phyloP scores from a whole-genome alignment of 768 basidiomycete genomes.

The Trametes cingulata region DNA sequence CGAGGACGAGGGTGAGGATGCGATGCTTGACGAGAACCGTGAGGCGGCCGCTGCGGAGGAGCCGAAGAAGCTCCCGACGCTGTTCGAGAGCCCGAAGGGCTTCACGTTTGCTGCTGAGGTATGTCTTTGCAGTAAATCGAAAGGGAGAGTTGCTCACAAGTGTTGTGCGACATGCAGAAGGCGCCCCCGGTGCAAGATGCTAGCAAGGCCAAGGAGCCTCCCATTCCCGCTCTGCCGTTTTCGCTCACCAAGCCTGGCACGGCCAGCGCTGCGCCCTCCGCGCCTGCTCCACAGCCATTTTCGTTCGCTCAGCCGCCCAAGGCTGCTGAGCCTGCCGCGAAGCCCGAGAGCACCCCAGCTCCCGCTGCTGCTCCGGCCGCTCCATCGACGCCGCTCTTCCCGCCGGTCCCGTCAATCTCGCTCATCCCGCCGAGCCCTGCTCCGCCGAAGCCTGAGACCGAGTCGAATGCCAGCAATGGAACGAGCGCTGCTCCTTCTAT shows the following conservation, averaged over 20 bases:
- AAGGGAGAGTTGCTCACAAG: not conserved
- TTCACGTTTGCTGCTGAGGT: constrained; percentile 72
- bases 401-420: constrained; percentile 29
- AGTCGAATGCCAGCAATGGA: not conserved
- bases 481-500: constrained; percentile 34
- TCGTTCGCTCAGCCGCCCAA: constrained; percentile 21
- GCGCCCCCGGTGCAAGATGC: constrained; percentile 41
- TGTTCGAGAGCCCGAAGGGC: constrained; percentile 59
- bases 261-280: constrained; percentile 18
- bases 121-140: constrained; percentile 28
- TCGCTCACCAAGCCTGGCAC: constrained; percentile 47
- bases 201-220: constrained; percentile 60
- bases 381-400: constrained; percentile 13
- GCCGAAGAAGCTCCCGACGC: constrained; percentile 42
- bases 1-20: constrained; percentile 44
- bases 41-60: constrained; percentile 48
- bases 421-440: constrained; percentile 34
- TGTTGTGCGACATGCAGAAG: constrained; percentile 21
- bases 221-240: constrained; percentile 63
- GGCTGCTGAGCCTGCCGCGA: constrained; percentile 14
- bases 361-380: constrained; percentile 5
- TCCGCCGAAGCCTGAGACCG: constrained; percentile 10
- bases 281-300: constrained; percentile 21
- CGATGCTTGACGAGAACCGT: constrained; percentile 26
- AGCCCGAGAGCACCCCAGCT: not conserved